These are phyloP conservation scores for Aspergillus sp. DNA, from an alignment of 2,329 filamentous ascomycete species.

Conservation along the genomic window DNA sequence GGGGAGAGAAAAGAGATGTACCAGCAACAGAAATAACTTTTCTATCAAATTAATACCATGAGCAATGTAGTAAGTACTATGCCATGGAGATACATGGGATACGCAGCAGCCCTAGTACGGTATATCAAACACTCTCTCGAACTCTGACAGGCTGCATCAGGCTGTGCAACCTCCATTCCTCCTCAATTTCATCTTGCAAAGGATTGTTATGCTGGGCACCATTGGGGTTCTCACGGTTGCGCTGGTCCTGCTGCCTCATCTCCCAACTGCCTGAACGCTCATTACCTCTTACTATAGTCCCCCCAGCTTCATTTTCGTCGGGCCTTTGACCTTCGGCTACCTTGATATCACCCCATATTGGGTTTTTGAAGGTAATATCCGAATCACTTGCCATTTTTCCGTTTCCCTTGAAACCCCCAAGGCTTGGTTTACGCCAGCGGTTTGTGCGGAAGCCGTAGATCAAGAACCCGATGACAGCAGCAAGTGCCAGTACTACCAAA, in stretches of 20 bases:
- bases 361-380: slow-evolving; percentile 42
- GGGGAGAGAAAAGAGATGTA: not conserved
- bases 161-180: slow-evolving; percentile 31
- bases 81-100: too few species aligned
- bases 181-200: slow-evolving; percentile 42
- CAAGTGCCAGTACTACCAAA: slow-evolving; percentile 40
- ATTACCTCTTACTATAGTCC: slow-evolving; percentile 34
- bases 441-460: slow-evolving; percentile 45
- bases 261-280: slow-evolving; percentile 57
- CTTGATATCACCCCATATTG: slow-evolving; percentile 36
- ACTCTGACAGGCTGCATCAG: slow-evolving; percentile 41
- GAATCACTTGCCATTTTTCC: slow-evolving; percentile 51
- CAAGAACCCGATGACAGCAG: slow-evolving; percentile 38
- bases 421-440: slow-evolving; percentile 32
- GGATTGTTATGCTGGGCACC: slow-evolving; percentile 26
- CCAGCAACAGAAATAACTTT: too few species aligned
- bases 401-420: slow-evolving; percentile 54
- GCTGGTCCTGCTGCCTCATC: slow-evolving; percentile 36
- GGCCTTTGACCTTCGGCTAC: slow-evolving; percentile 26
- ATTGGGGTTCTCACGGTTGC: slow-evolving; percentile 10
- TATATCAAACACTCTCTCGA: slow-evolving; percentile 44
- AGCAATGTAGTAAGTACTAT: not conserved
- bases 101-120: not conserved
- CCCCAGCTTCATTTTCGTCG: slow-evolving; percentile 9
- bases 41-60: too few species aligned